Evolutionary conservation across 768 basidiomycete species (phyloP).

Genomic region (Mycena alexandri): DNA sequence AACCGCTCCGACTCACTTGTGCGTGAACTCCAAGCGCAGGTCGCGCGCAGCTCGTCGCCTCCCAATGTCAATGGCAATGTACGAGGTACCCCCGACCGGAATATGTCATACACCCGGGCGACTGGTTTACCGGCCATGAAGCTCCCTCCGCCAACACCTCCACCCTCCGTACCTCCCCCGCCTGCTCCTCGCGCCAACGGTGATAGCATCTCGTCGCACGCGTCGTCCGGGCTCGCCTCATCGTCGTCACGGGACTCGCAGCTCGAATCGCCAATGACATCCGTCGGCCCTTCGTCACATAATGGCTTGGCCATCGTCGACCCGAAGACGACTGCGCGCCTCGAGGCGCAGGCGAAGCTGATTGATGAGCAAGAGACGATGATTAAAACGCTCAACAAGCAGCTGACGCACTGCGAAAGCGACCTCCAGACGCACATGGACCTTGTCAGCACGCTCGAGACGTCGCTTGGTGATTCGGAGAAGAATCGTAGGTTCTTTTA

Average conservation of each 20-base stretch:
- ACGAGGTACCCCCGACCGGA: slow-evolving; percentile 66
- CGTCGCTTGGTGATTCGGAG: slow-evolving; percentile 90
- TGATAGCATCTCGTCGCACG: slow-evolving; percentile 75
- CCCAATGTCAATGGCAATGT: slow-evolving; percentile 67
- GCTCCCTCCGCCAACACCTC: slow-evolving; percentile 89
- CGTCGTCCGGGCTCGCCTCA: slow-evolving; percentile 65
- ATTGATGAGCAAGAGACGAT: slow-evolving; percentile 89
- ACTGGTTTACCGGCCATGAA: slow-evolving; percentile 77
- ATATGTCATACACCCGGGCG: slow-evolving; percentile 66
- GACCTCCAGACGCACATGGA: slow-evolving; percentile 95
- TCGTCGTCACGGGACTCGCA: slow-evolving; percentile 80
- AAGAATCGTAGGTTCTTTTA: slow-evolving; percentile 80
- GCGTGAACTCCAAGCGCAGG: slow-evolving; percentile 84
- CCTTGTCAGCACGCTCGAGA: slow-evolving; percentile 85
- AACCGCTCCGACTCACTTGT: slow-evolving; percentile 74
- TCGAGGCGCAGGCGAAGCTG: slow-evolving; percentile 82
- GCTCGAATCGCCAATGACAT: slow-evolving; percentile 76
- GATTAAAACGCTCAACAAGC: slow-evolving; percentile 95
- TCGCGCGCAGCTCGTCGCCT: slow-evolving; percentile 69
- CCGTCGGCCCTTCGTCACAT: slow-evolving; percentile 62
- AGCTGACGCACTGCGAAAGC: slow-evolving; percentile 91
- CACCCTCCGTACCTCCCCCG: slow-evolving; percentile 88
- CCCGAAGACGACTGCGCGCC: slow-evolving; percentile 64
- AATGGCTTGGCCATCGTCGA: slow-evolving; percentile 60
- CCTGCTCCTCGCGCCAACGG: slow-evolving; percentile 73